Evolutionary conservation across 2,329 filamentous ascomycete species (phyloP).

Genomic region (Zymoseptoria tritici): DNA sequence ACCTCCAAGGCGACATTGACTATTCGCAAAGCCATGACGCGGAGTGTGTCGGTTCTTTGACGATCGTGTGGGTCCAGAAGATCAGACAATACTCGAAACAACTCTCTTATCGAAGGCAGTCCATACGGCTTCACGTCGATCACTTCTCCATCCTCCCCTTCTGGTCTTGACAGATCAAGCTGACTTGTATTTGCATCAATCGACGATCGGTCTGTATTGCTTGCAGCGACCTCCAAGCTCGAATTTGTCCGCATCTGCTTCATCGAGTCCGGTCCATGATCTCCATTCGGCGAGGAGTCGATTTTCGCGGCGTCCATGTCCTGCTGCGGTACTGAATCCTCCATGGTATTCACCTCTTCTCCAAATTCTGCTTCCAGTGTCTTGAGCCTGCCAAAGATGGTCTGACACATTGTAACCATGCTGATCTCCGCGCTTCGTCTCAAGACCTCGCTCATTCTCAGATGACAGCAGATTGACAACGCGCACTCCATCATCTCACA

Average conservation of each 20-base stretch:
- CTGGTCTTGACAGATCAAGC: conserved; percentile 34
- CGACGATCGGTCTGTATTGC: conserved; percentile 22
- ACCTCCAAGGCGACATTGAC: conserved; percentile 97
- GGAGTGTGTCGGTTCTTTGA: conserved; percentile 88
- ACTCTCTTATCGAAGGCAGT: conserved; percentile 83
- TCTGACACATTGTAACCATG: conserved; percentile 98
- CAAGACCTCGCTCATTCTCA: conserved; percentile 81
- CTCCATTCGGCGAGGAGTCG: conserved; percentile 51
- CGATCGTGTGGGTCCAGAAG: conserved; percentile 88
- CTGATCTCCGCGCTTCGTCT: conserved; percentile 88
- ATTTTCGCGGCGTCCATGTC: conserved; percentile 75
- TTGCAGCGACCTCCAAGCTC: conserved; percentile 47
- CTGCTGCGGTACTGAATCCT: conserved; percentile 55
- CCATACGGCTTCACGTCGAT: conserved; percentile 77
- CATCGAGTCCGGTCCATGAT: conserved; percentile 37
- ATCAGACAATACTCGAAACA: conserved; percentile 89
- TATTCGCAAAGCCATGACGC: conserved; percentile 93
- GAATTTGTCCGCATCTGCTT: conserved; percentile 45
- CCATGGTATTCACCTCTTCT: conserved; percentile 57
- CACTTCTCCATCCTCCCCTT: conserved; percentile 35
- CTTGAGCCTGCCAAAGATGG: conserved; percentile 91
- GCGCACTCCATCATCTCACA: conserved; percentile 99
- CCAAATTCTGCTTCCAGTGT: conserved; percentile 67
- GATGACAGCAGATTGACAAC: conserved; percentile 92
- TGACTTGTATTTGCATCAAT: conserved; percentile 37